These are phyloP conservation scores for Juncus effusus DNA, from an alignment of 176 grass and related monocot genomes.

Conservation along the genomic window DNA sequence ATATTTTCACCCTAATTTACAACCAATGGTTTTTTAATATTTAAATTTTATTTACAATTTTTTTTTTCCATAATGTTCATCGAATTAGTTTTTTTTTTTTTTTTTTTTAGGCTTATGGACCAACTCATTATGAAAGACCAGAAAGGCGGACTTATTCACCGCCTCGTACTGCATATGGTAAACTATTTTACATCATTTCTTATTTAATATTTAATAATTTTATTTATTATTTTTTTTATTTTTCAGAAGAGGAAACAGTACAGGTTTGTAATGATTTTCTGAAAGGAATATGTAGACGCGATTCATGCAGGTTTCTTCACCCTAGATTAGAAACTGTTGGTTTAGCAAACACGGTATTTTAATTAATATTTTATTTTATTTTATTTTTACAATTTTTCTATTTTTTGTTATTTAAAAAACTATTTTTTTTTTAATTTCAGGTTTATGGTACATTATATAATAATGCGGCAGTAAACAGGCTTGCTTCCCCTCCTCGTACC, in stretches of 20 bases:
- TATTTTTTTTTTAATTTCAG: no score
- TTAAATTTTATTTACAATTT: not conserved
- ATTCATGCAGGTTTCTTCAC: no score
- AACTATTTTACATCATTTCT: constrained; percentile 3
- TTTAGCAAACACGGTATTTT: not conserved
- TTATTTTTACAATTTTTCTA: constrained; percentile 12
- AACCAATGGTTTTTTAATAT: not conserved
- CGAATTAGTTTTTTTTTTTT: not conserved
- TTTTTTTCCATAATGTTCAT: not conserved
- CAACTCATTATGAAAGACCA: constrained; percentile 34
- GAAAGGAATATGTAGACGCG: no score
- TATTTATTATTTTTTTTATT: not conserved
- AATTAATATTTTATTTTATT: not conserved
- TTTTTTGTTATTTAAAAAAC: no score
- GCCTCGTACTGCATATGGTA: constrained; percentile 41
- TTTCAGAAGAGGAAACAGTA: not conserved
- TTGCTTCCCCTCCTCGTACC: no score
- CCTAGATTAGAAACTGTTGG: no score
- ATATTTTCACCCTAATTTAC: no score
- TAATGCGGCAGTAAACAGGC: no score
- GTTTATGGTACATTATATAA: no score
- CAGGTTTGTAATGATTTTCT: not conserved
- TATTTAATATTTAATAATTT: not conserved
- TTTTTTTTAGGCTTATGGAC: not conserved
- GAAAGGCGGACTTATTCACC: constrained; percentile 37